phyloP scores from a whole-genome alignment of 257 asterid species.

The Anisodus acutangulus region DNA sequence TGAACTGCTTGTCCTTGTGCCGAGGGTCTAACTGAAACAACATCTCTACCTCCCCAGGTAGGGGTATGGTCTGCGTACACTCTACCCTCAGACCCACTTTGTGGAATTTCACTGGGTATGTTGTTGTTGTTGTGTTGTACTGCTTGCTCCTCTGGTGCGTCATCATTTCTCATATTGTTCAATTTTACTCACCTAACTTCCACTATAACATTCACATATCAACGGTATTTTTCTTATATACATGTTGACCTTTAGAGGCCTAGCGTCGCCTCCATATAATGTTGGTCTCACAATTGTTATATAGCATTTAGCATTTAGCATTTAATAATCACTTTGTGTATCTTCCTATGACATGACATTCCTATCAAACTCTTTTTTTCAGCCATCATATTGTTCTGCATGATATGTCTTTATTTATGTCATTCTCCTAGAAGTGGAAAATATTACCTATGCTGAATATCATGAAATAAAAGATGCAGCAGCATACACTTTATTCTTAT shows the following conservation, averaged over 20 bases:
- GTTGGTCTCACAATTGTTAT: background rate
- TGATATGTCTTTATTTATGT: background rate
- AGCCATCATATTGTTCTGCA: background rate
- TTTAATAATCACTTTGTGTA: background rate
- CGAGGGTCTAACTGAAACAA: too few relatives aligned
- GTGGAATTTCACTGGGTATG: too few relatives aligned
- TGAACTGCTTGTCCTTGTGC: too few relatives aligned
- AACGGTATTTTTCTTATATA: too few relatives aligned
- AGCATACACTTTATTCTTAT: background rate
- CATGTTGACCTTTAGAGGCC: background rate
- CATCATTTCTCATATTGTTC: background rate
- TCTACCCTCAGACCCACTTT: too few relatives aligned
- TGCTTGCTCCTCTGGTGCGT: background rate
- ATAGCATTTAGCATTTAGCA: background rate
- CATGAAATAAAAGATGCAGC: background rate
- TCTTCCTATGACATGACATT: background rate
- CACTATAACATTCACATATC: too few relatives aligned
- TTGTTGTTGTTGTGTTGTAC: too few relatives aligned
- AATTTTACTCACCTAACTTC: background rate
- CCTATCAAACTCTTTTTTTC: background rate
- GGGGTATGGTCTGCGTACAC: too few relatives aligned
- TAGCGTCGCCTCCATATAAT: background rate
- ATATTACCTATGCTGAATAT: background rate
- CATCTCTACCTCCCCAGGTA: too few relatives aligned
- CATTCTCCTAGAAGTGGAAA: conserved; percentile 3